These are phyloP conservation scores for Kodamaea ohmeri DNA, from an alignment of 1,139 yeast species.

Conservation along the genomic window DNA sequence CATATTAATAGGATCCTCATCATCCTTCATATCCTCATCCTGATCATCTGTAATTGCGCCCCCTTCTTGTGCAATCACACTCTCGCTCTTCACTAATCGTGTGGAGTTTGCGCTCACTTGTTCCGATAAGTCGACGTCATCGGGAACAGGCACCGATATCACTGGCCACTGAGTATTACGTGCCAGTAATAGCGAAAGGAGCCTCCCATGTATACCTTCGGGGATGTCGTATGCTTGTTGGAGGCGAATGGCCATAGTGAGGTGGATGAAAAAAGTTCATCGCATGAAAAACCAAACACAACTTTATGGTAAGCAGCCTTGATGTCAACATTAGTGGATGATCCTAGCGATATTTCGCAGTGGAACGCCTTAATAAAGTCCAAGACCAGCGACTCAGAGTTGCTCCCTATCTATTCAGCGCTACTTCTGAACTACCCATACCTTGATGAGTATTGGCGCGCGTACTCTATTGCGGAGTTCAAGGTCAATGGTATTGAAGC, in stretches of 20 bases:
- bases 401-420: slow-evolving; percentile 21
- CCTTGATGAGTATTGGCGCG: slow-evolving; percentile 59
- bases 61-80: background rate
- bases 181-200: slow-evolving; percentile 6
- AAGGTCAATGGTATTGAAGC: slow-evolving; percentile 52
- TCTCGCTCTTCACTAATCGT: slow-evolving; percentile 1
- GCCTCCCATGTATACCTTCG: slow-evolving; percentile 4
- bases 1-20: slow-evolving; percentile 7
- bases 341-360: slow-evolving; percentile 25
- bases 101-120: slow-evolving; percentile 24
- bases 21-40: slow-evolving; percentile 7
- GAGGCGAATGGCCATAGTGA: slow-evolving; percentile 12
- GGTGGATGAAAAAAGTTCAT: slow-evolving; percentile 1
- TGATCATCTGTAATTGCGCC: background rate
- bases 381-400: slow-evolving; percentile 4
- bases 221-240: slow-evolving; percentile 10
- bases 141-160: slow-evolving; percentile 6
- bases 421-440: slow-evolving; percentile 54
- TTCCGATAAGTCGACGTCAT: slow-evolving; percentile 22
- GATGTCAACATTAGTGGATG: slow-evolving; percentile 4
- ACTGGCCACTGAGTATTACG: background rate
- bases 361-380: slow-evolving; percentile 35
- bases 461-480: slow-evolving; percentile 51
- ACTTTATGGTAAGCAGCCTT: no score
- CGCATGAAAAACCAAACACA: background rate